A percentile compares a stretch with the other conserved stretches of the same genome.
Evolutionary conservation across 1,284 basidiomycete genomes (phyloP).

Genomic region (Moesziomyces globuligerus): DNA sequence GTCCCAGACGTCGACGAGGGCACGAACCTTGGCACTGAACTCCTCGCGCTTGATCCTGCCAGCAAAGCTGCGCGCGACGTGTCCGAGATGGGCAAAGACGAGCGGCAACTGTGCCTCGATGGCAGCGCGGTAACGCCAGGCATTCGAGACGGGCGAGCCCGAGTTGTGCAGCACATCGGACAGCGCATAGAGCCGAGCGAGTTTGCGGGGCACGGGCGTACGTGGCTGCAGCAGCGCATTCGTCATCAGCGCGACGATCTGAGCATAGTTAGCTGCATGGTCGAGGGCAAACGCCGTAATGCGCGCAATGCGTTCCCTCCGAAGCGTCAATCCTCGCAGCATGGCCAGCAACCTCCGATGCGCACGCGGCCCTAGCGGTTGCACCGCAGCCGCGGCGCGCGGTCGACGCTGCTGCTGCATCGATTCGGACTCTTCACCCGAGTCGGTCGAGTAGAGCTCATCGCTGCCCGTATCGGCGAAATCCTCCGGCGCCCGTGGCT

Average conservation of each 20-base stretch:
- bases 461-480: slow-evolving; percentile 41
- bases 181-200: slow-evolving; percentile 91
- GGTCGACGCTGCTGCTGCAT: no score
- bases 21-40: slow-evolving; percentile 80
- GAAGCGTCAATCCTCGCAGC: slow-evolving; percentile 84
- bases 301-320: slow-evolving; percentile 87
- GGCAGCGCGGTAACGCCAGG: slow-evolving; percentile 66
- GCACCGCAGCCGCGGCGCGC: slow-evolving; percentile 77
- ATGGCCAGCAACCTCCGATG: slow-evolving; percentile 86
- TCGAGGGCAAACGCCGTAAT: slow-evolving; percentile 96
- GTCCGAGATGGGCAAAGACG: slow-evolving; percentile 57
- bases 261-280: slow-evolving; percentile 79
- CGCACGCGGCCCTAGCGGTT: slow-evolving; percentile 77
- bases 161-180: slow-evolving; percentile 98
- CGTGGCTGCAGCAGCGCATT: slow-evolving; percentile 73
- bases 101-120: slow-evolving; percentile 43
- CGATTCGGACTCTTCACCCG: slow-evolving; percentile 89
- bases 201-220: slow-evolving; percentile 93
- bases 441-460: slow-evolving; percentile 87
- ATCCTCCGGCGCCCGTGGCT: background rate
- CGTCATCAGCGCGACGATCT: slow-evolving; percentile 66
- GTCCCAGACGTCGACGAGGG: slow-evolving; percentile 92
- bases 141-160: slow-evolving; percentile 81
- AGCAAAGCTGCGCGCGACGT: slow-evolving; percentile 39
- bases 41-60: slow-evolving; percentile 57